phyloP scores from a whole-genome alignment of 768 basidiomycete genomes.

The Kwoniella mangroviensis region DNA sequence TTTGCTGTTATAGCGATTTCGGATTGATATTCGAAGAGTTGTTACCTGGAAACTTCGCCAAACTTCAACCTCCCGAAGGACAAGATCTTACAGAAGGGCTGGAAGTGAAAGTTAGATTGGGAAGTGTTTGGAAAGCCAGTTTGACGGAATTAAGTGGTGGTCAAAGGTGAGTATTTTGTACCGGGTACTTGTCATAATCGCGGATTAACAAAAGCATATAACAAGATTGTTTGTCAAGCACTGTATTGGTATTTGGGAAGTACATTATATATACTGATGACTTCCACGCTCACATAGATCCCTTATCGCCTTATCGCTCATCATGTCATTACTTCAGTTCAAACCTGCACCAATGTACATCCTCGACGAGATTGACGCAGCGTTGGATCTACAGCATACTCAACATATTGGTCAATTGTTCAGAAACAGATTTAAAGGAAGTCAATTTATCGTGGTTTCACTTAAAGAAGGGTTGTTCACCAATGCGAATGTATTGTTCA shows the following conservation, averaged over 20 bases:
- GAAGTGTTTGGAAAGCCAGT: slow-evolving; percentile 96
- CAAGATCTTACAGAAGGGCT: slow-evolving; percentile 92
- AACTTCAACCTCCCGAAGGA: slow-evolving; percentile 88
- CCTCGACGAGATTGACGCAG: slow-evolving; percentile 97
- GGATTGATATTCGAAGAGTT: slow-evolving; percentile 95
- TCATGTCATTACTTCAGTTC: slow-evolving; percentile 99
- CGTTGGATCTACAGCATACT: slow-evolving; percentile 78
- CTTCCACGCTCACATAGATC: slow-evolving; percentile 65
- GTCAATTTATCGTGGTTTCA: slow-evolving; percentile 96
- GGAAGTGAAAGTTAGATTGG: slow-evolving; percentile 95
- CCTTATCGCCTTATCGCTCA: slow-evolving; percentile 93
- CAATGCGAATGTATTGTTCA: slow-evolving; percentile 95
- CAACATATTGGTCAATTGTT: slow-evolving; percentile 99
- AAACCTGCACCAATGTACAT: slow-evolving; percentile 99
- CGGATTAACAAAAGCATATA: too few relatives aligned
- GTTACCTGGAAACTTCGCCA: slow-evolving; percentile 93
- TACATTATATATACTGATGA: neutral
- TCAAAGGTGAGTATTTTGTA: slow-evolving; percentile 70
- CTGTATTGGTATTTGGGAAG: too few relatives aligned
- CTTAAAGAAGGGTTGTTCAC: slow-evolving; percentile 97
- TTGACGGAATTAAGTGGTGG: slow-evolving; percentile 96
- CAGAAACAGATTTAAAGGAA: slow-evolving; percentile 93
- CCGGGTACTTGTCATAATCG: neutral
- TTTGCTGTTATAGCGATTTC: slow-evolving; percentile 74
- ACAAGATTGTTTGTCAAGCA: too few relatives aligned